Conservation (phyloP, 192 early-diverging fungal genomes). For the Coemansia sp. region DNA sequence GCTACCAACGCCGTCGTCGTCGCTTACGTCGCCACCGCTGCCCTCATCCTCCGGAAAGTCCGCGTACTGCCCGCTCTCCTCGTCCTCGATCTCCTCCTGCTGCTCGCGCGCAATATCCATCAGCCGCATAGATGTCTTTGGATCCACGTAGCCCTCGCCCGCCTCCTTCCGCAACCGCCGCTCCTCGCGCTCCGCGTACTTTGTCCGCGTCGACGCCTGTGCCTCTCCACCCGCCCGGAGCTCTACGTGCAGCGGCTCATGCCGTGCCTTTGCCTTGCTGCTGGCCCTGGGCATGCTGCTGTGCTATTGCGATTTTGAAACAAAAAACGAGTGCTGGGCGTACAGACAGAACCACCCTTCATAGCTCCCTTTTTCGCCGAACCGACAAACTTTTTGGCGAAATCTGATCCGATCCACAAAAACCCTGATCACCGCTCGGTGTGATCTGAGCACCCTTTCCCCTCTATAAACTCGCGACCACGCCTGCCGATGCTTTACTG, state of each 20-base stretch:
- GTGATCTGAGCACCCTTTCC: no score
- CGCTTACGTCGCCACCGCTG: conserved; percentile 4
- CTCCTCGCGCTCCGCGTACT: conserved; percentile 56
- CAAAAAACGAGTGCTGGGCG: background rate
- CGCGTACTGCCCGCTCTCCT: conserved; percentile 49
- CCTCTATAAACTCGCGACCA: no score
- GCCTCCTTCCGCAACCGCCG: conserved; percentile 49
- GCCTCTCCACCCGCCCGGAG: conserved; percentile 56
- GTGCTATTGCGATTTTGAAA: background rate
- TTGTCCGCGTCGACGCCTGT: conserved; percentile 51
- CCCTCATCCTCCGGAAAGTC: conserved; percentile 24
- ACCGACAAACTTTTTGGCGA: no score
- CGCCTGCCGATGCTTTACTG: no score
- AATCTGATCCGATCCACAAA: no score
- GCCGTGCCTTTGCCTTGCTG: conserved; percentile 52
- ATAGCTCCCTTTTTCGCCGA: no score
- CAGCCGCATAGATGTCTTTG: conserved; percentile 86
- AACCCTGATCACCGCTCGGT: no score
- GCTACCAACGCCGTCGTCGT: conserved; percentile 54
- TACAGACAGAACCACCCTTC: no score
- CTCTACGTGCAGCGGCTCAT: conserved; percentile 84
- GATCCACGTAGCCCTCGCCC: conserved; percentile 58
- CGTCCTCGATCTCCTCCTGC: conserved; percentile 77
- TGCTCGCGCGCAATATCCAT: conserved; percentile 82
- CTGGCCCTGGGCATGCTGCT: conserved; percentile 25